phyloP scores from a whole-genome alignment of 1,284 basidiomycete species.

The Grifola frondosa region DNA sequence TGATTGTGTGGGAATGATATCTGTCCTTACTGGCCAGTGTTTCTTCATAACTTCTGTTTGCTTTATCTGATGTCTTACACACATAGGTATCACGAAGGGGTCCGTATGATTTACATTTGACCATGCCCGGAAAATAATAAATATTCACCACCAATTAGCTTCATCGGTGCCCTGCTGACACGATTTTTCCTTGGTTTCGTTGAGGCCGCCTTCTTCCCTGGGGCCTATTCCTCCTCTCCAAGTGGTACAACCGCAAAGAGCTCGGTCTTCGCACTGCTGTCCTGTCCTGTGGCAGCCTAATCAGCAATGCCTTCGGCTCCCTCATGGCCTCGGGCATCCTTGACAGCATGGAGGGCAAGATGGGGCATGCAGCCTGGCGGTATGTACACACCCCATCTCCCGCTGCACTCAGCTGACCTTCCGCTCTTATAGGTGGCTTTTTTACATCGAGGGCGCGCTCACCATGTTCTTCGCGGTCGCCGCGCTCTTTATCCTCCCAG shows the following conservation, averaged over 20 bases:
- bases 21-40: conserved; percentile 52
- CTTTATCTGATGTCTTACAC: neutral
- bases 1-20: conserved; percentile 71
- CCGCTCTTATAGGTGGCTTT: conserved; percentile 59
- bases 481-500: conserved; percentile 72
- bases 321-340: conserved; percentile 78
- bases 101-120: conserved; percentile 26
- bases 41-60: neutral
- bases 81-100: conserved; percentile 57
- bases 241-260: conserved; percentile 71
- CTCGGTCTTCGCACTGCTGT: conserved; percentile 72
- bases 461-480: conserved; percentile 62
- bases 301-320: conserved; percentile 83
- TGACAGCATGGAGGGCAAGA: conserved; percentile 64
- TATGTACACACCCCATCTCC: conserved; percentile 22
- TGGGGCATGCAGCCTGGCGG: conserved; percentile 78
- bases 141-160: conserved; percentile 41
- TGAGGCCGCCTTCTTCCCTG: conserved; percentile 77
- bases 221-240: conserved; percentile 65
- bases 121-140: neutral
- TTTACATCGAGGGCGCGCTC: conserved; percentile 71
- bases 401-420: neutral
- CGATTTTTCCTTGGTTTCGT: conserved; percentile 75
- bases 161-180: conserved; percentile 65
- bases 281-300: conserved; percentile 70